Percentiles rank a stretch among this genome's conserved stretches.
Evolutionary conservation across 1,284 basidiomycete genomes (phyloP).

Genomic region (Afroboletus lepidellus): DNA sequence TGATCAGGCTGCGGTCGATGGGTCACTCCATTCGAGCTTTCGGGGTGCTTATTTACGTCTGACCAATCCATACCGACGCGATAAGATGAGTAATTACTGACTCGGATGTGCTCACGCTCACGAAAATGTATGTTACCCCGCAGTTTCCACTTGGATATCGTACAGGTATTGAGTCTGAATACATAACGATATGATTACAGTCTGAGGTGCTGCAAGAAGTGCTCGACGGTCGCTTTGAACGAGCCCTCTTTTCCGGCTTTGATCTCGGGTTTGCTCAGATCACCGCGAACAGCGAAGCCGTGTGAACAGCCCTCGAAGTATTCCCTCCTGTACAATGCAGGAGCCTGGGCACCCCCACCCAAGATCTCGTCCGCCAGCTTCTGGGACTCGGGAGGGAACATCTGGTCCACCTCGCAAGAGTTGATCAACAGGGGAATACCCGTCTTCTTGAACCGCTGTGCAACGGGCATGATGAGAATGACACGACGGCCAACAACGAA

Average conservation of each 20-base stretch:
- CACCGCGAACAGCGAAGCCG: conserved; percentile 54
- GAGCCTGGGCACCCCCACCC: conserved; percentile 36
- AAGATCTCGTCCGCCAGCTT: conserved; percentile 41
- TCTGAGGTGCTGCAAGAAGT: conserved; percentile 39
- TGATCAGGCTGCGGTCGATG: too few species aligned
- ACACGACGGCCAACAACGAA: neutral
- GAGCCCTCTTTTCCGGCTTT: conserved; percentile 66
- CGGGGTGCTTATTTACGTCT: too few species aligned
- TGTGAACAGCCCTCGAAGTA: conserved; percentile 48
- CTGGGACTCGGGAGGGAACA: conserved; percentile 35
- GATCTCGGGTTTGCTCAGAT: conserved; percentile 36
- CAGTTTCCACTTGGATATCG: neutral
- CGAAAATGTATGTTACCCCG: neutral
- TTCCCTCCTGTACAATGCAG: conserved; percentile 43
- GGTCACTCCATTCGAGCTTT: too few species aligned
- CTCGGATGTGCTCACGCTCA: too few species aligned
- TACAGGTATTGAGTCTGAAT: conserved; percentile 1
- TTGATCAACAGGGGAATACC: conserved; percentile 45
- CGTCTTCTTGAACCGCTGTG: conserved; percentile 34
- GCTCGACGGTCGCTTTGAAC: conserved; percentile 54
- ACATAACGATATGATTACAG: conserved; percentile 20
- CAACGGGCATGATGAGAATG: neutral
- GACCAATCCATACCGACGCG: too few species aligned
- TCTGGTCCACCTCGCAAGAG: conserved; percentile 37
- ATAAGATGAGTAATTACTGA: too few species aligned